Percentiles rank a stretch among this genome's conserved stretches.
These are phyloP conservation scores for Nannizziopsis arthrosporioides DNA, from an alignment of 2,329 filamentous ascomycete genomes.

Conservation along the genomic window DNA sequence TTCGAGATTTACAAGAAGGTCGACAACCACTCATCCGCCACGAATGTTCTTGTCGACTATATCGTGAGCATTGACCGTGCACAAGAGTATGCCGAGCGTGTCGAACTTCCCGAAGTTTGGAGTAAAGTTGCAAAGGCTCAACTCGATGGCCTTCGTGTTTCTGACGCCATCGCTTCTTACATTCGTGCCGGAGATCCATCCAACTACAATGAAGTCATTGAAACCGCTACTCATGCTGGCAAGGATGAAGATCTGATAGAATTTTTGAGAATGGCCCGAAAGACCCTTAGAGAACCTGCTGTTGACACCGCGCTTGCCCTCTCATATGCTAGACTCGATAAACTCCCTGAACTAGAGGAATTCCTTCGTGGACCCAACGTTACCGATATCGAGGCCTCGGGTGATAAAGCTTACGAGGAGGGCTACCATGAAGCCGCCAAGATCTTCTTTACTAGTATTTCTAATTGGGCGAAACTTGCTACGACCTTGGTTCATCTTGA, in stretches of 20 bases:
- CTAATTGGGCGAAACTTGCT: slow-evolving; percentile 98
- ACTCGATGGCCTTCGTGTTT: slow-evolving; percentile 84
- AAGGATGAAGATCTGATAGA: slow-evolving; percentile 98
- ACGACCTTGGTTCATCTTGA: slow-evolving; percentile 94
- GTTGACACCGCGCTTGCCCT: slow-evolving; percentile 93
- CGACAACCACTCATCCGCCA: slow-evolving; percentile 72
- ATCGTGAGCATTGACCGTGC: slow-evolving; percentile 97
- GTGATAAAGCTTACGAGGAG: slow-evolving; percentile 95
- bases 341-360: slow-evolving; percentile 87
- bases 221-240: slow-evolving; percentile 84
- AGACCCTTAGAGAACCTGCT: slow-evolving; percentile 83
- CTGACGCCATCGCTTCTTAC: slow-evolving; percentile 90
- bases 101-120: slow-evolving; percentile 92
- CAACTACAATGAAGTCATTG: slow-evolving; percentile 93
- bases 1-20: slow-evolving; percentile 99
- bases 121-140: slow-evolving; percentile 97
- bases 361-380: slow-evolving; percentile 90
- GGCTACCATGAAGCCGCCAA: slow-evolving; percentile 92
- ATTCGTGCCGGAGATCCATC: slow-evolving; percentile 86
- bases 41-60: slow-evolving; percentile 86
- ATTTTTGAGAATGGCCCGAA: slow-evolving; percentile 91
- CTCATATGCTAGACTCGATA: slow-evolving; percentile 81
- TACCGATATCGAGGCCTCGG: slow-evolving; percentile 88
- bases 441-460: slow-evolving; percentile 97
- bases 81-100: slow-evolving; percentile 86